These are phyloP conservation scores for Pilatotrama ljubarskyi DNA, from an alignment of 768 basidiomycete species.

Conservation along the genomic window DNA sequence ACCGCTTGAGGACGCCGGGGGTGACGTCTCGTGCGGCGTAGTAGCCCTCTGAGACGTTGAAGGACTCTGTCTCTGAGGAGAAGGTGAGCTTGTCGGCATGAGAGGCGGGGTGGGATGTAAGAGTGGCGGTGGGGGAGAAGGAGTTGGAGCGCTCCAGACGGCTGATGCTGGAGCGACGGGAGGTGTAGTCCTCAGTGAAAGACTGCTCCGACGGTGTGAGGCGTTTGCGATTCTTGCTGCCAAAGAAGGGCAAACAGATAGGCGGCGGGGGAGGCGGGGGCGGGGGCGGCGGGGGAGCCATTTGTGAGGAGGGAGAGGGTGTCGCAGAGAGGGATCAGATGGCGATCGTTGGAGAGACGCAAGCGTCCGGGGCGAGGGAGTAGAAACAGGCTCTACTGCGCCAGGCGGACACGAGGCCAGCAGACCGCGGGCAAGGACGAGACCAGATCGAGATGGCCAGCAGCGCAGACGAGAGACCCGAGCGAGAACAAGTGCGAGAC, in stretches of 20 bases:
- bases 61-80: slow-evolving; percentile 33
- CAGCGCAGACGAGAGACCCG: too few species aligned
- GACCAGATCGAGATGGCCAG: background rate
- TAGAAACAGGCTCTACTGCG: background rate
- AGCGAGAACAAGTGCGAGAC: too few species aligned
- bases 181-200: slow-evolving; percentile 24
- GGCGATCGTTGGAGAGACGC: slow-evolving; percentile 5
- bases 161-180: slow-evolving; percentile 28
- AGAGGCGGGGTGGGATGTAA: slow-evolving; percentile 32
- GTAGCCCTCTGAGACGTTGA: slow-evolving; percentile 21
- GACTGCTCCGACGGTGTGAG: slow-evolving; percentile 29
- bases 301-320: slow-evolving; percentile 18
- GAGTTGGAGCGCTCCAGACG: slow-evolving; percentile 26
- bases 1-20: slow-evolving; percentile 22
- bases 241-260: slow-evolving; percentile 31
- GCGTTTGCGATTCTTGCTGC: slow-evolving; percentile 24
- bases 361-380: slow-evolving; percentile 13
- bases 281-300: slow-evolving; percentile 33
- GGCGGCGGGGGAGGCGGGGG: slow-evolving; percentile 33
- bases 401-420: too few species aligned
- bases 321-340: slow-evolving; percentile 26
- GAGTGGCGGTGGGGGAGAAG: slow-evolving; percentile 37
- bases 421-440: background rate
- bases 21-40: slow-evolving; percentile 27
- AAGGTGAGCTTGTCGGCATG: slow-evolving; percentile 34